Evolutionary conservation across 495 filamentous ascomycete genomes (phyloP).

Genomic region (Cairneyella variabilis): DNA sequence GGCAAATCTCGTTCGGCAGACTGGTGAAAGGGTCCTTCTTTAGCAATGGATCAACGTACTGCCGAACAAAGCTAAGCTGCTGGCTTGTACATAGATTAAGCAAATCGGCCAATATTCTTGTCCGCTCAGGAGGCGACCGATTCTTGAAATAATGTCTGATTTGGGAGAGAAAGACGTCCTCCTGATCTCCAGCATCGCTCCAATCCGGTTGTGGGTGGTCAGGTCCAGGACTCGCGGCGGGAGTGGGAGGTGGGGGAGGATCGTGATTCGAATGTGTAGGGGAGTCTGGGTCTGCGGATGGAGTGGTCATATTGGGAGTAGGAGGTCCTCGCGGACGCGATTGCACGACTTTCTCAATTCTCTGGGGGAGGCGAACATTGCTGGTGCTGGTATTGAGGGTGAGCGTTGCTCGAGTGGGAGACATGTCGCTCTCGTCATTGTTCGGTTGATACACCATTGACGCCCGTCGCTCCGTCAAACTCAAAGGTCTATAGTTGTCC

Average conservation of each 20-base stretch:
- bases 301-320: constrained; percentile 54
- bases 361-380: constrained; percentile 15
- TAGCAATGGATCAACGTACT: constrained; percentile 84
- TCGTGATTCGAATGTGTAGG: constrained; percentile 29
- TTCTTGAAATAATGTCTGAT: constrained; percentile 49
- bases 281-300: constrained; percentile 49
- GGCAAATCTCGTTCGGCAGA: constrained; percentile 86
- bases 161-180: constrained; percentile 46
- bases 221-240: constrained; percentile 52
- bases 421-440: constrained; percentile 23
- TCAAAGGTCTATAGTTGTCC: constrained; percentile 25
- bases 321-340: constrained; percentile 47
- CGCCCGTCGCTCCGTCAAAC: constrained; percentile 25
- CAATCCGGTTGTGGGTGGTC: constrained; percentile 48
- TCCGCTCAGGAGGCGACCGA: constrained; percentile 46
- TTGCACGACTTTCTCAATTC: constrained; percentile 46
- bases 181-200: constrained; percentile 47
- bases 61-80: constrained; percentile 89
- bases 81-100: constrained; percentile 91
- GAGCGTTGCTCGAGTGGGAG: constrained; percentile 23
- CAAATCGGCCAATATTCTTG: constrained; percentile 71
- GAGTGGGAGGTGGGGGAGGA: constrained; percentile 52
- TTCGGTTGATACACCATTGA: constrained; percentile 25
- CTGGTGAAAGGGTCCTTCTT: constrained; percentile 93
- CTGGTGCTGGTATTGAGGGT: constrained; percentile 24